A percentile compares a stretch with the other conserved stretches of the same genome.
Evolutionary conservation across 345 rosid species (phyloP).

Genomic region (Rhodamnia rubescens): DNA sequence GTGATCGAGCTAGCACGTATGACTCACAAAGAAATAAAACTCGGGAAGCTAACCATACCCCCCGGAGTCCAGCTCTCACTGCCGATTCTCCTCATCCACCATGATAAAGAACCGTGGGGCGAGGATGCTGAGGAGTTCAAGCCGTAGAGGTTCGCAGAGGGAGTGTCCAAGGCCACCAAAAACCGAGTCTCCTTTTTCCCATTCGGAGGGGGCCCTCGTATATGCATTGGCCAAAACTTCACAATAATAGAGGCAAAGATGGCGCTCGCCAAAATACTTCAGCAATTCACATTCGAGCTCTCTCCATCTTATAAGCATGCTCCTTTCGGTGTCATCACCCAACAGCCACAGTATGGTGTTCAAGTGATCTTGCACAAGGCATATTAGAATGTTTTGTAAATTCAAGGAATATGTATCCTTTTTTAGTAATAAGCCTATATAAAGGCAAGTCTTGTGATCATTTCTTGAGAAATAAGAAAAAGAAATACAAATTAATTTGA

Average conservation of each 20-base stretch:
- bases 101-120: background rate
- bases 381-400: background rate
- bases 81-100: conserved; percentile 2
- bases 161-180: conserved; percentile 1
- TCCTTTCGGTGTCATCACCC: background rate
- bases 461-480: too few relatives aligned
- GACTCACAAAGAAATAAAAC: background rate
- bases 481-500: too few relatives aligned
- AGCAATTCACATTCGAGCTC: background rate
- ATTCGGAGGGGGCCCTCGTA: conserved; percentile 2
- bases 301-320: conserved; percentile 1
- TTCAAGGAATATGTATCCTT: too few relatives aligned
- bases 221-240: conserved; percentile 4
- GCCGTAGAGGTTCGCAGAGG: conserved; percentile 3
- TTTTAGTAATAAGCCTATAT: too few relatives aligned
- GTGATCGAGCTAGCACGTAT: background rate
- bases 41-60: conserved; percentile 1
- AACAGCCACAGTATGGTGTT: conserved; percentile 2
- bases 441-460: too few relatives aligned
- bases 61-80: background rate
- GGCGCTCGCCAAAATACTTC: conserved; percentile 5
- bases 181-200: background rate
- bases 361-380: background rate
- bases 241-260: conserved; percentile 1
- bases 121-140: conserved; percentile 6